phyloP scores from a whole-genome alignment of 2,329 filamentous ascomycete species.

The Exophiala xenobiotica region DNA sequence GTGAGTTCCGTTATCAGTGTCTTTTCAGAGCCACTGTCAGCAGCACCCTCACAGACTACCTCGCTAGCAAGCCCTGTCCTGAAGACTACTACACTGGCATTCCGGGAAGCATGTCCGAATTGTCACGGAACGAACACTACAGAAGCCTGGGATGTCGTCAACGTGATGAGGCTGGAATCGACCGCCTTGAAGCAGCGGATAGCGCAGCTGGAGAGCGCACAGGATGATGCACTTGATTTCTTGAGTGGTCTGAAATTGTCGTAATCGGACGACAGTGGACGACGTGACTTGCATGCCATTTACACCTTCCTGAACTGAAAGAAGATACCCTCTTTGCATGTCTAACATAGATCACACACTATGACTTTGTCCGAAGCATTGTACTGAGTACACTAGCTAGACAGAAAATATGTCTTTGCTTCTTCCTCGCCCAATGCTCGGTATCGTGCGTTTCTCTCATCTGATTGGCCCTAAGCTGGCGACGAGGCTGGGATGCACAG shows the following conservation, averaged over 20 bases:
- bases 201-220: constrained; percentile 52
- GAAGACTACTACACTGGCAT: constrained; percentile 17
- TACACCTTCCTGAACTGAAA: no score
- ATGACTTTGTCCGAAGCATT: background rate
- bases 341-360: background rate
- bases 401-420: no score
- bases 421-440: no score
- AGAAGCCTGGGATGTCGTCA: constrained; percentile 55
- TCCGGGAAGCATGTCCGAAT: constrained; percentile 39
- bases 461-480: no score
- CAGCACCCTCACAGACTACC: constrained; percentile 18
- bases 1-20: constrained; percentile 53
- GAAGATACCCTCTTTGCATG: background rate
- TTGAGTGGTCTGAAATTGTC: constrained; percentile 24
- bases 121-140: constrained; percentile 43
- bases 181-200: constrained; percentile 52
- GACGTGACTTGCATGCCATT: background rate
- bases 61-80: constrained; percentile 21
- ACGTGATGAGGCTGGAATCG: constrained; percentile 57
- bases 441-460: no score
- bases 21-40: constrained; percentile 41
- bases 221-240: constrained; percentile 55
- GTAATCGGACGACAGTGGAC: background rate
- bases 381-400: no score
- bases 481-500: no score